Conservation (phyloP, 2,329 filamentous ascomycete genomes). For the Pseudogymnoascus sp. region DNA sequence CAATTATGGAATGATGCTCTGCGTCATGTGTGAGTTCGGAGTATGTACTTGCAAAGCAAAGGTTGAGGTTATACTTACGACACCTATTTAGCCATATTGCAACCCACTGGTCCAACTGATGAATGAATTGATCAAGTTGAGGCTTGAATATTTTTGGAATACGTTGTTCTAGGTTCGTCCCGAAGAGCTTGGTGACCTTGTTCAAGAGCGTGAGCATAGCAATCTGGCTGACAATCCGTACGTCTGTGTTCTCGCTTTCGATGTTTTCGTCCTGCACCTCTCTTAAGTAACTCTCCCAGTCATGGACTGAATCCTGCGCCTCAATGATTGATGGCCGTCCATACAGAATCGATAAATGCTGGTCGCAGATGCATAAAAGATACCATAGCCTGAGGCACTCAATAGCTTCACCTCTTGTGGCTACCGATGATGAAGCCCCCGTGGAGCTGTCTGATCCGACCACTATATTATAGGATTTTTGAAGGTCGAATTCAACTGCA, state of each 20-base stretch:
- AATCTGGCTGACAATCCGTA: slow-evolving; percentile 50
- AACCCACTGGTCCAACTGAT: slow-evolving; percentile 30
- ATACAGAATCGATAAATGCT: slow-evolving; percentile 56
- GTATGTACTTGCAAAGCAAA: neutral
- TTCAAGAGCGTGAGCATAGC: slow-evolving; percentile 51
- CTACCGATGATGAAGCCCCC: slow-evolving; percentile 41
- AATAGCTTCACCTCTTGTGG: slow-evolving; percentile 35
- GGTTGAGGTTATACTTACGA: slow-evolving; percentile 18
- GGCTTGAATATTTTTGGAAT: slow-evolving; percentile 33
- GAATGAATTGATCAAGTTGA: slow-evolving; percentile 27
- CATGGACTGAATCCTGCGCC: slow-evolving; percentile 47
- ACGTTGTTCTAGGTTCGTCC: slow-evolving; percentile 43
- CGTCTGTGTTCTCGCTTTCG: slow-evolving; percentile 33
- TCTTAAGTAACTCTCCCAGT: slow-evolving; percentile 47
- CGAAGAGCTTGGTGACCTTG: slow-evolving; percentile 49
- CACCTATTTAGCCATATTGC: slow-evolving; percentile 30
- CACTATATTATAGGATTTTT: slow-evolving; percentile 36
- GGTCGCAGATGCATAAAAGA: slow-evolving; percentile 54
- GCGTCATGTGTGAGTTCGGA: neutral
- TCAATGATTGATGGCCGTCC: slow-evolving; percentile 53
- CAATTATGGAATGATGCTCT: neutral
- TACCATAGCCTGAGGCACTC: slow-evolving; percentile 54
- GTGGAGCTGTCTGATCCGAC: neutral
- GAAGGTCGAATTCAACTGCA: slow-evolving; percentile 43
- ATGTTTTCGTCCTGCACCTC: slow-evolving; percentile 40